Evolutionary conservation across 352 stramenopile genomes (phyloP), one percentile per base, ranked within the genome.

Genomic region (Phytophthora hybrid): DNA sequence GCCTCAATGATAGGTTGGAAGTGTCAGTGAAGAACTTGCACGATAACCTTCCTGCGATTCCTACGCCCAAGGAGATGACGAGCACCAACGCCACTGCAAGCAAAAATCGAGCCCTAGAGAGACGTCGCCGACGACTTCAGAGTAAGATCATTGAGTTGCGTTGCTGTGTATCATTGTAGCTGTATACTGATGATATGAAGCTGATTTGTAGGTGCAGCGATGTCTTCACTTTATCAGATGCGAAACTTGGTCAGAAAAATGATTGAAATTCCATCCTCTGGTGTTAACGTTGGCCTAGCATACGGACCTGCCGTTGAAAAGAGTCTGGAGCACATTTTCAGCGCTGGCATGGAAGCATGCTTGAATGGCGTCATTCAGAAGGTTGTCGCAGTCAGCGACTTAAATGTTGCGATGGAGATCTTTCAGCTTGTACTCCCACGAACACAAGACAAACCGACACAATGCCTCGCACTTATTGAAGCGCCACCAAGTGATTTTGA

Each of bases 341-440:
- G 66, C 37, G 55, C 69, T 52, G 84, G 83, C 16, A 58, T 91
- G 18, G 79, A 83, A 32, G 60, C 73, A 6, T 93, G 84, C 37
- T 57, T 94, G 54, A 75, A 81, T 58, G 74, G 69, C 21, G 82
- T 51, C 23, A 69, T 79, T 47, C 73, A 82, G 14, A 76, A 80
- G 10, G 14, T 79, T 9, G 46, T 88, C 23, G 53, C 66, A 5
- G 52, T 76, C 10, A 68, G 77, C 1, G 78, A 84, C 41, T 69
- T 91, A 11, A 80, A 81, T 18, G 63, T 87, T 54, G 75, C 65
- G 18, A 74, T 91, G n/a, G 83, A 90, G 55, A 91, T 93, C 53
- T 53, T 93, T 18, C 71, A 88, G 37, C 59, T 85, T 5, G 47
- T 89, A 6, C 64, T 88, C 1, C 82, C 84, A 34, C 76, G 71